Base-by-base conservation (phyloP, 1,284 basidiomycete genomes). In the Ustilago nuda region DNA sequence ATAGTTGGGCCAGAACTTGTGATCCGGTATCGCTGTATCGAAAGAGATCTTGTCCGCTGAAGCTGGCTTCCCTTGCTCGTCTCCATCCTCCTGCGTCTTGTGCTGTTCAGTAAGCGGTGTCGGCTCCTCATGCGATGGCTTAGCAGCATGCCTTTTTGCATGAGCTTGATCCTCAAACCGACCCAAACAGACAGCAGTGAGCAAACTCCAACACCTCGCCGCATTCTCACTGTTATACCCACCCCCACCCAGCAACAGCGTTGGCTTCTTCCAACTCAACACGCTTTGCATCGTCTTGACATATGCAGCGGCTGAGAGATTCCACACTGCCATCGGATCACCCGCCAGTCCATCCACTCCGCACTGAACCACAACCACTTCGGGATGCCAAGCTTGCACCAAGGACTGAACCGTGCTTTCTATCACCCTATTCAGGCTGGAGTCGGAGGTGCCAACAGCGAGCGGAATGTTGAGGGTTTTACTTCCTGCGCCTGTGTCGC, bases 301-400 rank as follows among this genome's bases (percentile, higher is more conserved):
- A 36, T 71, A 67, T 0, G 63, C 66, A 12, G 89, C 89, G 0
- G 94, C 85, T 1, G 89, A 88, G 90, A 94, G 92, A 79, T 94
- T 95, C 87, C 92, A 94, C 45, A 85, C 86, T 0, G 56, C 58
- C 68, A 71, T 63, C 80, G 92, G 91, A 85, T 97, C 95, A 0
- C 92, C 93, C 0, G 93, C 91, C 1, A 98, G 88, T 0, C 91
- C 94, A 74, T 98, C 95, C 0, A 90, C 90, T 2, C 95, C 95
- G 66, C 94, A 93, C 82, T 97, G 94, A 0, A 97, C 83, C 0
- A 96, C 89, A 3, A 94, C 86, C 76, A 90, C 93, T 75, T 95
- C 92, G 0, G 95, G 94, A 1, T 87, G 78, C 85, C 92, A 95
- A 0, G 89, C 89, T 8, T 88, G 87, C 56, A 87, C 89, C 17